Evolutionary conservation across 2,329 filamentous ascomycete species (phyloP), one percentile per base, ranked within the genome.

Genomic region (Cladophialophora chaetospira): DNA sequence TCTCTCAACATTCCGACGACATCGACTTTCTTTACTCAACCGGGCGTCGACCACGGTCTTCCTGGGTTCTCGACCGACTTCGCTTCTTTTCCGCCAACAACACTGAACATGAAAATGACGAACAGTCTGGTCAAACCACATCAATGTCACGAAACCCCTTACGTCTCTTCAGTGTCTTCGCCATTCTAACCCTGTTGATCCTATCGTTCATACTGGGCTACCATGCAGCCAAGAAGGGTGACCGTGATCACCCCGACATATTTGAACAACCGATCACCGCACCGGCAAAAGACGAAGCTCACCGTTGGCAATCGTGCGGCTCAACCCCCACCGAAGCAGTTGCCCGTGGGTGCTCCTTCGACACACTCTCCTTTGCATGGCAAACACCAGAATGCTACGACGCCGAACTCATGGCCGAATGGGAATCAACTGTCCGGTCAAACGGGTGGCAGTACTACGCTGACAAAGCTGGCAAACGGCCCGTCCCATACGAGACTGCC

Each of bases 281-380:
- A 33, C 13, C 29, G 13, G 13, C 29, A 33, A 13, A 33, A 33
- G 8, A 33, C 29, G 29, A 33, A 33, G 29, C 6, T 13, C 29
- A 33, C 6, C 29, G 29, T 33, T 45, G 42, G 42, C 15, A 45
- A 45, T 10, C 15, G 8, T 45, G 42, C 42, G 42, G 42, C 42
- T 21, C 15, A 5, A 45, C 42, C 10, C 42, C 42, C 9, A 5
- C 15, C 9, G 11, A 45, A 8, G 42, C 42, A 19, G 11, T 21
- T 8, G 21, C 15, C 15, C 42, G 42, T 21, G 42, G 42, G 15
- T 45, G 42, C 21, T 26, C 15, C 21, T 45, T 45, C 21, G 42
- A 45, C 42, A 45, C 21, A 21, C 42, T 45, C 42, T 45, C 42
- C 21, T 45, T 45, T 15, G 21, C 42, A 9, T 45, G 42, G 42